A percentile compares a stretch with the other conserved stretches of the same genome.
phyloP scores from a whole-genome alignment of 129 eudicot genomes.

The Pseudognaphalium luteoalbum region DNA sequence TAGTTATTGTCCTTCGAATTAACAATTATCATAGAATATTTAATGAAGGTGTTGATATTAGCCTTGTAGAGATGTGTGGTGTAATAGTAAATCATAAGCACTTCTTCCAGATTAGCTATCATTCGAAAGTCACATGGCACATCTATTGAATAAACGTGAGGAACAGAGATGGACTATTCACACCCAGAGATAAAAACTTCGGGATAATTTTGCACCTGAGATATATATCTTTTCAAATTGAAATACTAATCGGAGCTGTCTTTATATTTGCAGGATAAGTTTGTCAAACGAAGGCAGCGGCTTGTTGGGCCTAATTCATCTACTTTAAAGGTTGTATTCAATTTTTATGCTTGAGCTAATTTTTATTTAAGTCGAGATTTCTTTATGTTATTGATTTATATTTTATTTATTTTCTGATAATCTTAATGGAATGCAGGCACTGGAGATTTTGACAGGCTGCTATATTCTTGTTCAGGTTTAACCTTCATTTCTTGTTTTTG shows the following conservation, averaged over 20 bases:
- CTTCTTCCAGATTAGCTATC: background rate
- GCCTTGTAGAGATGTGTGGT: background rate
- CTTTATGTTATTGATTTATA: background rate
- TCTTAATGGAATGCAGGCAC: slow-evolving; percentile 62
- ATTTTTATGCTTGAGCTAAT: background rate
- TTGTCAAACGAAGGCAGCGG: slow-evolving; percentile 89
- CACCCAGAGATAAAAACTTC: background rate
- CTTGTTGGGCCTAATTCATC: slow-evolving; percentile 82
- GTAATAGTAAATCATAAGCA: background rate
- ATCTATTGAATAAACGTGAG: background rate
- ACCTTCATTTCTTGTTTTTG: background rate
- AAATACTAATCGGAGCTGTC: background rate
- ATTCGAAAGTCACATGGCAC: background rate
- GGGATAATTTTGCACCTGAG: background rate
- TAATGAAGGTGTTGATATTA: background rate
- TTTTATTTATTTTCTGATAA: slow-evolving; percentile 19
- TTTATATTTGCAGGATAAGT: slow-evolving; percentile 69
- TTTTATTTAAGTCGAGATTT: background rate
- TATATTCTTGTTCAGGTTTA: slow-evolving; percentile 90
- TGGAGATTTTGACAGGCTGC: slow-evolving; percentile 92
- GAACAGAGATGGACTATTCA: background rate
- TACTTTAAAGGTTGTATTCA: slow-evolving; percentile 69
- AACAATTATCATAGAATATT: background rate
- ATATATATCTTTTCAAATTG: background rate
- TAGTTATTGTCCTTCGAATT: background rate